Conservation (phyloP, 2,329 filamentous ascomycete genomes). For the Ophiostoma fasciatum region DNA sequence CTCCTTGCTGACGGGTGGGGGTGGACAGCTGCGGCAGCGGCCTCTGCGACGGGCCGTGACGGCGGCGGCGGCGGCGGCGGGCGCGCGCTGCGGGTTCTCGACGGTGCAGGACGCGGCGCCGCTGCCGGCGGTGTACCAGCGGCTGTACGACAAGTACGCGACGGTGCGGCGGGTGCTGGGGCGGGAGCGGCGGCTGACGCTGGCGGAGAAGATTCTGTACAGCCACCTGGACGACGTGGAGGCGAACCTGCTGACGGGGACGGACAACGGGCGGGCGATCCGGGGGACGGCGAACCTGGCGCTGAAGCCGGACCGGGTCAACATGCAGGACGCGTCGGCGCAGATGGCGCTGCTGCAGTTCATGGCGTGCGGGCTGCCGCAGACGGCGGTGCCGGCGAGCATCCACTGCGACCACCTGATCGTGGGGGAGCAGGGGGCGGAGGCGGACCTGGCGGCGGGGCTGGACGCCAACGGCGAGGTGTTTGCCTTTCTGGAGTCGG, state of each 20-base stretch:
- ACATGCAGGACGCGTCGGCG: conserved; percentile 97
- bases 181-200: conserved; percentile 47
- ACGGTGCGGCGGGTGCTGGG: conserved; percentile 63
- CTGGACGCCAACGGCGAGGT: conserved; percentile 92
- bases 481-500: conserved; percentile 92
- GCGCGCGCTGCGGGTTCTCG: conserved; percentile 22
- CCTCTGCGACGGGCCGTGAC: conserved; percentile 18
- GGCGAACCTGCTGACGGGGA: conserved; percentile 70
- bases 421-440: conserved; percentile 81
- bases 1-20: too few species aligned
- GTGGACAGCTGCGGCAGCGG: conserved; percentile 19
- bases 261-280: conserved; percentile 69
- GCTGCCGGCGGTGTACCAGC: conserved; percentile 61
- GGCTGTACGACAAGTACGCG: conserved; percentile 61
- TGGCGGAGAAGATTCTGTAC: conserved; percentile 97
- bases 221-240: conserved; percentile 83
- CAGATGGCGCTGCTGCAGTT: conserved; percentile 98
- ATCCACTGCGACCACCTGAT: conserved; percentile 99
- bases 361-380: conserved; percentile 86
- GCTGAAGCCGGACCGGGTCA: conserved; percentile 91
- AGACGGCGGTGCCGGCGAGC: conserved; percentile 85
- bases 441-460: conserved; percentile 68
- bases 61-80: too few species aligned
- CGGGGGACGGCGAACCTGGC: conserved; percentile 85
- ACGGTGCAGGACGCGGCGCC: conserved; percentile 21